These are phyloP conservation scores for Globisporangium spiculum DNA, from an alignment of 352 stramenopile species.

Conservation along the genomic window DNA sequence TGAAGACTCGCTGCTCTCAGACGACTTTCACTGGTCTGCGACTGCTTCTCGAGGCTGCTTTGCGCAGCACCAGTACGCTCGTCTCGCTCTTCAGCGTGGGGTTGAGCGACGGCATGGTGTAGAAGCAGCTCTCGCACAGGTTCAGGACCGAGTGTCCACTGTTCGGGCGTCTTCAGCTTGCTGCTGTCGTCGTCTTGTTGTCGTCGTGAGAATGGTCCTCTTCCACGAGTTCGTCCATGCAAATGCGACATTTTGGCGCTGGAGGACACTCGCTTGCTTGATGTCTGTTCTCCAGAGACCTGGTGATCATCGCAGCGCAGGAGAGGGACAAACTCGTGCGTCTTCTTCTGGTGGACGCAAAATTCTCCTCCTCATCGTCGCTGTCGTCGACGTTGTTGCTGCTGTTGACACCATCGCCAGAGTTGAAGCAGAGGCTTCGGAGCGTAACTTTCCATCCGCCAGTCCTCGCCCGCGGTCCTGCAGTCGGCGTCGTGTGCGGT, in stretches of 20 bases:
- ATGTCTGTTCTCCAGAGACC: neutral
- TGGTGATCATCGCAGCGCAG: neutral
- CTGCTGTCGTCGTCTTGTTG: neutral
- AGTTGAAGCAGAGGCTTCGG: constrained; percentile 9
- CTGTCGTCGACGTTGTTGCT: neutral
- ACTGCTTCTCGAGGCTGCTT: neutral
- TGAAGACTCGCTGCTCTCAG: neutral
- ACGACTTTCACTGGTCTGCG: neutral
- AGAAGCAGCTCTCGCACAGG: constrained; percentile 9
- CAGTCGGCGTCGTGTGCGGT: constrained; percentile 11
- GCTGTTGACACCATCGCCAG: neutral
- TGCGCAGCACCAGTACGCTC: constrained; percentile 8
- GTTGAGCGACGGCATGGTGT: neutral
- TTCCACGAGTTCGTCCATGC: neutral
- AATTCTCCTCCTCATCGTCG: neutral
- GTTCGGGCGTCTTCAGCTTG: neutral
- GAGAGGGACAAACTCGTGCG: constrained; percentile 5
- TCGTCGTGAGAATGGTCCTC: neutral
- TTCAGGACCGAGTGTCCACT: neutral
- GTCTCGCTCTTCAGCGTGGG: neutral
- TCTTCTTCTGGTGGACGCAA: neutral
- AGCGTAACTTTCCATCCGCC: constrained; percentile 4
- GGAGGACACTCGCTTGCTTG: neutral
- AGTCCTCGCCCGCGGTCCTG: neutral
- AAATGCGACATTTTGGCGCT: neutral